Percentiles rank a stretch among this genome's conserved stretches.
These are phyloP conservation scores for Pythium myriotylum DNA, from an alignment of 352 stramenopile genomes.

Conservation along the genomic window DNA sequence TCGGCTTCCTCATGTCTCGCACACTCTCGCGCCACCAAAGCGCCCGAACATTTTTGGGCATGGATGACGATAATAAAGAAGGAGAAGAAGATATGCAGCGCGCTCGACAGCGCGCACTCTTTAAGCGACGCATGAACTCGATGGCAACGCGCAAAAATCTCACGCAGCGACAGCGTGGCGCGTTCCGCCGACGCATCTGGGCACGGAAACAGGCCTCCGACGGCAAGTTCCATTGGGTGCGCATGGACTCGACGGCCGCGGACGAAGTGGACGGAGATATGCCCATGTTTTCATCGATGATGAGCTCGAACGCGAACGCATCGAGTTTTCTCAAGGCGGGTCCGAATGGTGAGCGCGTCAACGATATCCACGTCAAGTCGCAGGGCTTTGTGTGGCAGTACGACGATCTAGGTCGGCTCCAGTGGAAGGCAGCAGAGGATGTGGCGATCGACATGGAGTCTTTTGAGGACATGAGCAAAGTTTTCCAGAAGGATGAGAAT, in stretches of 20 bases:
- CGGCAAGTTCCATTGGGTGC: slow-evolving; percentile 77
- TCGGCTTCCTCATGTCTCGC: slow-evolving; percentile 30
- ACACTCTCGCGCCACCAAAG: slow-evolving; percentile 51
- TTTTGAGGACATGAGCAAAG: slow-evolving; percentile 43
- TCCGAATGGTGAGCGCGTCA: slow-evolving; percentile 53
- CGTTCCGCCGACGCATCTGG: slow-evolving; percentile 67
- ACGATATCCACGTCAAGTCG: slow-evolving; percentile 63
- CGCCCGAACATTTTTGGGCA: slow-evolving; percentile 50
- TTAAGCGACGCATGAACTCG: slow-evolving; percentile 73
- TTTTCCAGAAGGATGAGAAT: slow-evolving; percentile 39
- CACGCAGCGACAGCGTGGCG: slow-evolving; percentile 67
- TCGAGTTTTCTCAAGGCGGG: slow-evolving; percentile 30
- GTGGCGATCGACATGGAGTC: slow-evolving; percentile 77
- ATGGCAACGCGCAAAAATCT: slow-evolving; percentile 62
- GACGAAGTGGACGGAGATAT: slow-evolving; percentile 31
- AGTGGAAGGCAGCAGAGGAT: slow-evolving; percentile 63
- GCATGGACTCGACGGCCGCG: slow-evolving; percentile 55
- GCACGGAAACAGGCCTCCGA: slow-evolving; percentile 56
- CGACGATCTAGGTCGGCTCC: slow-evolving; percentile 48
- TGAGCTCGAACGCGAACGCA: slow-evolving; percentile 9
- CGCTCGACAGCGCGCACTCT: slow-evolving; percentile 55
- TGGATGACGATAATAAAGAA: slow-evolving; percentile 33
- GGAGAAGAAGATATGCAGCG: slow-evolving; percentile 40
- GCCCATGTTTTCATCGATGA: slow-evolving; percentile 17
- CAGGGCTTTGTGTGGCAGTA: slow-evolving; percentile 77